Evolutionary conservation across 805 yeast species (phyloP), one percentile per base, ranked within the genome.

Genomic region (Ogataea henricii): DNA sequence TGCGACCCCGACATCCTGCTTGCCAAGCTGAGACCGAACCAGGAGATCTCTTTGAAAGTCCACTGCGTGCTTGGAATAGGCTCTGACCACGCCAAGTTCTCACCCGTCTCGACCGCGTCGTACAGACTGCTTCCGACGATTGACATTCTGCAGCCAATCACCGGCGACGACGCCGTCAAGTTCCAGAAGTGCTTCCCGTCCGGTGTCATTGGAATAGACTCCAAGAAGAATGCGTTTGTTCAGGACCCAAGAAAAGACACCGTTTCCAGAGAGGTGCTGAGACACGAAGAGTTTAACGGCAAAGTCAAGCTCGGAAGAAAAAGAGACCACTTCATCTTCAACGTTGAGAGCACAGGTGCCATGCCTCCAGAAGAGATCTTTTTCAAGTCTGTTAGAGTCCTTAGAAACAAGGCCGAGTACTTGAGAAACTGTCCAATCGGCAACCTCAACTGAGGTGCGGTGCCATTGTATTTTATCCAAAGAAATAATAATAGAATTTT

Each of bases 291-390:
- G 66, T 94, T 94, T 60, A 76, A 83, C 40, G 95, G 87, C 34
- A 87, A 88, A 60, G 97, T 94, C 47, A 87, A 86, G 68, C 76
- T 94, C 46, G 99, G 98, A 37, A 83, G 99, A 69, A 78, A 78
- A 57, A 84, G 96, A 68, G 94, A 87, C 66, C 96, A 94, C 61
- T 94, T 94, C 67, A 88, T 94, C 44, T 94, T 89, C 74, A 89
- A 90, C 60, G 90, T 94, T 40, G 99, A 94, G 70, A 83, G 92
- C 47, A 85, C 96, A 2, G 98, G 99, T 33, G 96, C 97, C 35
- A 91, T 94, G 96, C 75, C 89, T 13, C 97, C 99, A 18, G 96
- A 89, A 60, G 98, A 92, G 71, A 89, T 94, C 46, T 94, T 94
- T 70, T 82, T 89, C 72, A 94, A 92, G 68, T 82, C 92, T 51